Conservation (phyloP, 2,329 filamentous ascomycete genomes). For the Stromatinia cepivora region DNA sequence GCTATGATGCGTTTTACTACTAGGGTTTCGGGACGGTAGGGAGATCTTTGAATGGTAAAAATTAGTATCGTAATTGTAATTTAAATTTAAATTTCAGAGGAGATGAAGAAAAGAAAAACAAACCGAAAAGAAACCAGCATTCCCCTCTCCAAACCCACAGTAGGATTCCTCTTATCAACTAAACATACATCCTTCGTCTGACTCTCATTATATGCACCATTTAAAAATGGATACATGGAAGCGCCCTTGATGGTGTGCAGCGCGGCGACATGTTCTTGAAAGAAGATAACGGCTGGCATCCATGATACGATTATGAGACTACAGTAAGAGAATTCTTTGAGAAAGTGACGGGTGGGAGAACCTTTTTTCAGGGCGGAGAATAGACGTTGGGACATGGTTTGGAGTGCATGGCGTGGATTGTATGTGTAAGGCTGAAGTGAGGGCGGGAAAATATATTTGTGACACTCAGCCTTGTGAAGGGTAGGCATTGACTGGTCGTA, state of each 20-base stretch:
- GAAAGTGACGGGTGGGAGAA: slow-evolving; percentile 25
- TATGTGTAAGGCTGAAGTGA: background rate
- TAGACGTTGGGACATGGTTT: slow-evolving; percentile 25
- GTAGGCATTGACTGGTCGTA: too few relatives aligned
- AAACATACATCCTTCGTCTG: slow-evolving; percentile 56
- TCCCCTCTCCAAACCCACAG: slow-evolving; percentile 61
- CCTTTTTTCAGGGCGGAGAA: slow-evolving; percentile 29
- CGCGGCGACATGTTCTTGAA: slow-evolving; percentile 62
- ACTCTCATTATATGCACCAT: slow-evolving; percentile 62
- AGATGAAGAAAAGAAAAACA: slow-evolving; percentile 29
- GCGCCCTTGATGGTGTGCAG: slow-evolving; percentile 57
- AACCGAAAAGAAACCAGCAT: slow-evolving; percentile 74
- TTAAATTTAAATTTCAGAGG: background rate
- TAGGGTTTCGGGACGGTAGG: slow-evolving; percentile 65
- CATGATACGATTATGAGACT: slow-evolving; percentile 58
- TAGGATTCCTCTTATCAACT: slow-evolving; percentile 59
- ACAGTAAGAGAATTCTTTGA: slow-evolving; percentile 45
- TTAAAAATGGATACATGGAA: slow-evolving; percentile 79
- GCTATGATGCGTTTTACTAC: slow-evolving; percentile 83
- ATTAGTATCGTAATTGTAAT: background rate
- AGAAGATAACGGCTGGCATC: slow-evolving; percentile 61
- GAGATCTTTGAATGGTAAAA: slow-evolving; percentile 54
- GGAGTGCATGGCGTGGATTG: background rate
- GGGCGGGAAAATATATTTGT: background rate
- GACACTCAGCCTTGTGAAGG: background rate